phyloP scores from a whole-genome alignment of 208 protist species.

The Acanthamoeba sp. region DNA sequence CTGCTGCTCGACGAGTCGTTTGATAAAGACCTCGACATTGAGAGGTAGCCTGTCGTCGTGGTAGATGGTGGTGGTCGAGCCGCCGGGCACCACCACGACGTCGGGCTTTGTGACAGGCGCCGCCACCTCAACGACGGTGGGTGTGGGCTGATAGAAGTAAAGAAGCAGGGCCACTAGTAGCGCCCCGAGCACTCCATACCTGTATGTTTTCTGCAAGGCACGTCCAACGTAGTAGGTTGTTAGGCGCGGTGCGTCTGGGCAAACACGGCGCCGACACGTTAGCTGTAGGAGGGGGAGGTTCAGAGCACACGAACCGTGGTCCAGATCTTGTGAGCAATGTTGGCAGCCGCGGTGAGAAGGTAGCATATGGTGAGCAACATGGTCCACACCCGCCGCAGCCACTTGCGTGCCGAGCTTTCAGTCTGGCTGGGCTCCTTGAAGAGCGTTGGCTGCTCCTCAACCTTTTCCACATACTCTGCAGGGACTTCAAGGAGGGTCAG shows the following conservation, averaged over 20 bases:
- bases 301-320: not conserved
- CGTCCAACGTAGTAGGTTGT: too few species aligned
- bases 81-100: not conserved
- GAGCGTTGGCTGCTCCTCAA: not conserved
- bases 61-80: not conserved
- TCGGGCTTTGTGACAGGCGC: not conserved
- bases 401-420: not conserved
- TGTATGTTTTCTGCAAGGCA: not conserved
- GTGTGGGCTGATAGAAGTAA: not conserved
- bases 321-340: not conserved
- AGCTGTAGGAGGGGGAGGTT: not conserved
- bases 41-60: not conserved
- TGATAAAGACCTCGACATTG: slow-evolving; percentile 43
- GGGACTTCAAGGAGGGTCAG: not conserved
- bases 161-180: not conserved
- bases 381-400: not conserved
- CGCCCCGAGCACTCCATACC: not conserved
- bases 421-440: not conserved
- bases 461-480: not conserved
- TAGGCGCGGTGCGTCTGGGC: too few species aligned
- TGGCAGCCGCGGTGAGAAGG: not conserved
- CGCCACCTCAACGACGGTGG: not conserved
- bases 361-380: not conserved
- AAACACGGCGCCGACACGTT: too few species aligned
- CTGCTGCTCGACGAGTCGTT: slow-evolving; percentile 16